These are phyloP conservation scores for Lunasporangiospora selenospora DNA, from an alignment of 192 early-diverging fungal genomes.

Conservation along the genomic window DNA sequence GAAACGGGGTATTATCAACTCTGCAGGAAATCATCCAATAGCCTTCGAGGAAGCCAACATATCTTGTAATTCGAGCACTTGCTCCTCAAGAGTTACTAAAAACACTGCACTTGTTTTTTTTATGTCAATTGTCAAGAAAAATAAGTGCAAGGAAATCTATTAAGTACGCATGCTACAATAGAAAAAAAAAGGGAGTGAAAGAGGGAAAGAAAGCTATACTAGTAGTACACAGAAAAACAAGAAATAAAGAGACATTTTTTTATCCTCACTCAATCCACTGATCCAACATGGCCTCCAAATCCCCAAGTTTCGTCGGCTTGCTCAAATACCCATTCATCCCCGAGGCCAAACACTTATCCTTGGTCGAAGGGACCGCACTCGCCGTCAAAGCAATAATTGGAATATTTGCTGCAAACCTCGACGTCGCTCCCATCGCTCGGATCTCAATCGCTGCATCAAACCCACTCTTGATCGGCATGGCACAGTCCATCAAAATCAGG, in stretches of 20 bases:
- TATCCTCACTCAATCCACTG: slow-evolving; percentile 44
- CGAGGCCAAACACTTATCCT: slow-evolving; percentile 50
- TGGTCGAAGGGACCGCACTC: slow-evolving; percentile 57
- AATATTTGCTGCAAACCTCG: slow-evolving; percentile 30
- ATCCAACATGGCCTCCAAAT: slow-evolving; percentile 46
- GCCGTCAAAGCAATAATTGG: slow-evolving; percentile 68
- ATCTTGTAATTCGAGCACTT: too few relatives aligned
- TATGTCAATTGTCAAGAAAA: too few relatives aligned
- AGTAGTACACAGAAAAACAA: too few relatives aligned
- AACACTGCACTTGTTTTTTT: too few relatives aligned
- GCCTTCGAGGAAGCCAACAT: too few relatives aligned
- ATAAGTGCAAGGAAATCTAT: too few relatives aligned
- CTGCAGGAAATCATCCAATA: too few relatives aligned
- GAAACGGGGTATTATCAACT: too few relatives aligned
- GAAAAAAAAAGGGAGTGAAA: too few relatives aligned
- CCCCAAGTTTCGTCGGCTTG: slow-evolving; percentile 53
- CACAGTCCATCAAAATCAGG: slow-evolving; percentile 61
- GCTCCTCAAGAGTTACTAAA: too few relatives aligned
- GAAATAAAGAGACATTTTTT: background rate
- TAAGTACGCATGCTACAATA: too few relatives aligned
- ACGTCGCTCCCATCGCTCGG: slow-evolving; percentile 34
- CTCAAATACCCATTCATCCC: slow-evolving; percentile 59
- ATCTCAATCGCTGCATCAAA: slow-evolving; percentile 59
- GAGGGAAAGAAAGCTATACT: too few relatives aligned
- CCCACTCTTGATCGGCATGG: slow-evolving; percentile 70